Percentiles rank a stretch among this genome's conserved stretches.
phyloP scores from a whole-genome alignment of 2,329 filamentous ascomycete species.

The Chaetomium sp. region DNA sequence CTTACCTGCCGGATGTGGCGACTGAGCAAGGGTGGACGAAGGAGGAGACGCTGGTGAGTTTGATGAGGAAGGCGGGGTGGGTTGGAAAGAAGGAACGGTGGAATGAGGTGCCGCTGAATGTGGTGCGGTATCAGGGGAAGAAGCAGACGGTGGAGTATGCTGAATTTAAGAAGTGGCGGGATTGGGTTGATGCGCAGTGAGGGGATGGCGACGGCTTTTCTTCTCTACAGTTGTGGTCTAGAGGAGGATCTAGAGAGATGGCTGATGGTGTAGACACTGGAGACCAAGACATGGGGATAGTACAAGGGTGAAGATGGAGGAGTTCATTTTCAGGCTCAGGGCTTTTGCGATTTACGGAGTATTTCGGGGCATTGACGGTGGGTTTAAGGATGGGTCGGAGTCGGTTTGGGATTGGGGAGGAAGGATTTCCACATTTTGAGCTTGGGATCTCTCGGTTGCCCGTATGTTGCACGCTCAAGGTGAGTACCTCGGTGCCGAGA shows the following conservation, averaged over 20 bases:
- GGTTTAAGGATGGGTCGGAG: too few relatives aligned
- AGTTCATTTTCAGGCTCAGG: too few relatives aligned
- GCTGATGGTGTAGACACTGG: too few relatives aligned
- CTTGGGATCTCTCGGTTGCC: too few relatives aligned
- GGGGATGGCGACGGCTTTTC: neutral
- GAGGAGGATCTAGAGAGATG: neutral
- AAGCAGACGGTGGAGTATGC: slow-evolving; percentile 64
- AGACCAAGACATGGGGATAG: too few relatives aligned
- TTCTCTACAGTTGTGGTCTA: neutral
- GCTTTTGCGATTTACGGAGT: too few relatives aligned
- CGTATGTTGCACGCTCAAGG: too few relatives aligned
- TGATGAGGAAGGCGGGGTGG: slow-evolving; percentile 96
- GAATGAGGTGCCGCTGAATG: slow-evolving; percentile 70
- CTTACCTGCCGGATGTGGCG: slow-evolving; percentile 89
- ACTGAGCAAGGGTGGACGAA: slow-evolving; percentile 91
- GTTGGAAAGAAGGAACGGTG: slow-evolving; percentile 70
- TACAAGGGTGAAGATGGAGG: too few relatives aligned
- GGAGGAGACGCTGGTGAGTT: slow-evolving; percentile 80
- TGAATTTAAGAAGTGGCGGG: slow-evolving; percentile 74
- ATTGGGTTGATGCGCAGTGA: slow-evolving; percentile 52
- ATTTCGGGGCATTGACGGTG: too few relatives aligned
- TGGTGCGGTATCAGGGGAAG: slow-evolving; percentile 81
- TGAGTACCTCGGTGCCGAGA: too few relatives aligned
- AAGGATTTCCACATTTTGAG: too few relatives aligned
- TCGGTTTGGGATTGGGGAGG: too few relatives aligned